These are phyloP conservation scores for Parascedosporium putredinis DNA, from an alignment of 2,329 filamentous ascomycete genomes.

Conservation along the genomic window DNA sequence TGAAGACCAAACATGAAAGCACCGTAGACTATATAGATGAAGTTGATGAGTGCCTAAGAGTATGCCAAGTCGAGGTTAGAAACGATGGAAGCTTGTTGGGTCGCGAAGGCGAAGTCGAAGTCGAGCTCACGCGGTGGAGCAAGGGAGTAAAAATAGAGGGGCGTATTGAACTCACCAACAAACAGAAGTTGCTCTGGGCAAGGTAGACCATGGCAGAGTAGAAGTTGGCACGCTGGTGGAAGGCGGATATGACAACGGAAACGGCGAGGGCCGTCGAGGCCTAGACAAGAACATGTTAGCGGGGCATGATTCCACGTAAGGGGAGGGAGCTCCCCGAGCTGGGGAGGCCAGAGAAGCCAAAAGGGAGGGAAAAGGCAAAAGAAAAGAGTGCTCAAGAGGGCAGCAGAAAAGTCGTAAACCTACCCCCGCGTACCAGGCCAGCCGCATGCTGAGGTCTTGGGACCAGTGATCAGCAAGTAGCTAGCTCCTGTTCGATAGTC, in stretches of 20 bases:
- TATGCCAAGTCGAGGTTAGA: too few species aligned
- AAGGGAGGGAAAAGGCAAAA: too few species aligned
- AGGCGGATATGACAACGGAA: slow-evolving; percentile 76
- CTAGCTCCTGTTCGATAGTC: background rate
- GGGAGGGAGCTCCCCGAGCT: background rate
- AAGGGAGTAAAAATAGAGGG: background rate
- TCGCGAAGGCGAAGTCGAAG: too few species aligned
- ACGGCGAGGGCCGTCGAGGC: slow-evolving; percentile 75
- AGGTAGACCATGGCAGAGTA: slow-evolving; percentile 97
- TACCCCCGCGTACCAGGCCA: slow-evolving; percentile 52
- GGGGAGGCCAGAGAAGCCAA: too few species aligned
- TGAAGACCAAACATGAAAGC: slow-evolving; percentile 80
- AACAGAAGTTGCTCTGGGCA: slow-evolving; percentile 88
- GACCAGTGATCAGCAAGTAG: background rate
- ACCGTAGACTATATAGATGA: slow-evolving; percentile 71
- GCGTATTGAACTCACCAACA: slow-evolving; percentile 56
- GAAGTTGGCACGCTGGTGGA: slow-evolving; percentile 93
- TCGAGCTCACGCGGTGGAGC: background rate
- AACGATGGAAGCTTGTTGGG: too few species aligned
- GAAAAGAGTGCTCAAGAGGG: too few species aligned
- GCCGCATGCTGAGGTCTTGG: slow-evolving; percentile 32
- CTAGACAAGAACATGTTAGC: slow-evolving; percentile 27
- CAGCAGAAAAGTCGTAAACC: slow-evolving; percentile 18
- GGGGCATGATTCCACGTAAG: background rate
- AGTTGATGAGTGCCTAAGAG: slow-evolving; percentile 87